Evolutionary conservation across 441 rosid genomes (phyloP), one percentile per base, ranked within the genome.

Genomic region (Pelargonium myrrhifolium): DNA sequence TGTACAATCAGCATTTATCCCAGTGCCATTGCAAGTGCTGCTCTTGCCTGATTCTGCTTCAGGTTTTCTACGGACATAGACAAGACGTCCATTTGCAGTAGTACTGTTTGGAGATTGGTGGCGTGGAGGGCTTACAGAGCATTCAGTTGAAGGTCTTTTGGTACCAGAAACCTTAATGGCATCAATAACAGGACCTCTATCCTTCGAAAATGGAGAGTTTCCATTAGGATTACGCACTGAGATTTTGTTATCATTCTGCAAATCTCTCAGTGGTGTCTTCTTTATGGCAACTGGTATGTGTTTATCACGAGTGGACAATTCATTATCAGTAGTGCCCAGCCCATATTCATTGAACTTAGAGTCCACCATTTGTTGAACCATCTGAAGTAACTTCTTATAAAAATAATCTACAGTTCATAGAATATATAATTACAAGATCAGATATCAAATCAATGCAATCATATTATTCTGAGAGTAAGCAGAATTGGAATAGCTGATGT

Each of bases 21-120:
- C 72, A n/a, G 47, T 67, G 65, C 65, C 62, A 21, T 83, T 83
- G 62, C 72, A 53, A 51, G 68, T 15, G 49, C 74, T 47, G 65
- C 68, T 72, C 79, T 83, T 88, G 62, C 82, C 79, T 9, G 76
- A 24, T 78, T 89, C 96, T 21, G 75, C 73, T 72, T 89, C 97
- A 24, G 77, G 76, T 83, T 81, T 90, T 81, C 98, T 84, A 4
- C 97, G 95, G 58, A 87, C 97, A 68, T 90, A 90, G 39, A 90
- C 97, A 75, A 87, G 92, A 53, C 80, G 82, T 51, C 83, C 85
- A 68, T 78, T 85, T 65, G 85, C 77, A 68, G 82, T 76, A 75
- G 69, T 79, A 74, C 77, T 66, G 43, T 37, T 64, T 11, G 79
- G 77, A 65, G 85, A 67, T 47, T 76, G 84, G 81, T 75, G 73